phyloP scores from a whole-genome alignment of 768 basidiomycete species.

The Royoungia palumana region DNA sequence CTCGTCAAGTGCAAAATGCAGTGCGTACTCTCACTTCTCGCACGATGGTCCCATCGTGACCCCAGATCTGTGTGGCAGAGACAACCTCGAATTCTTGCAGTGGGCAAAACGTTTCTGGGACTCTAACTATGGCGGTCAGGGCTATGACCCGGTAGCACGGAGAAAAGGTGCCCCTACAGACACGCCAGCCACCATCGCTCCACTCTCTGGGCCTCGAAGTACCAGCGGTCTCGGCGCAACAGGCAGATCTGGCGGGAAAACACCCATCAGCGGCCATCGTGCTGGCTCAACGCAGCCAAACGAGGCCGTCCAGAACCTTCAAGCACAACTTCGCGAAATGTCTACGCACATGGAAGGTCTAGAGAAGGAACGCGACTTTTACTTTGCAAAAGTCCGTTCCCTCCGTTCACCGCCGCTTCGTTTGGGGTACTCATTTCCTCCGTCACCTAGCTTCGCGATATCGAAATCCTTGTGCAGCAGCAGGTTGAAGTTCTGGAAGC shows the following conservation, averaged over 20 bases:
- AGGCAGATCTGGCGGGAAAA: conserved; percentile 61
- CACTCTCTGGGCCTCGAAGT: conserved; percentile 46
- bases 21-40: conserved; percentile 44
- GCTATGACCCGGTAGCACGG: conserved; percentile 81
- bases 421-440: conserved; percentile 1
- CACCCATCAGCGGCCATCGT: conserved; percentile 68
- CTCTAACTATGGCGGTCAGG: conserved; percentile 79
- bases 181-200: conserved; percentile 74
- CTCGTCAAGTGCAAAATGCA: conserved; percentile 99
- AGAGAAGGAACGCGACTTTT: conserved; percentile 98
- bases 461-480: conserved; percentile 89
- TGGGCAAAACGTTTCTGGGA: conserved; percentile 99
- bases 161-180: conserved; percentile 76
- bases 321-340: conserved; percentile 79
- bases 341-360: conserved; percentile 79
- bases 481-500: conserved; percentile 62
- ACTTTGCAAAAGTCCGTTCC: conserved; percentile 85
- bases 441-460: conserved; percentile 77
- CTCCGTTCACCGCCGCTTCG: conserved; percentile 4
- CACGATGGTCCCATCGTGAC: conserved; percentile 16
- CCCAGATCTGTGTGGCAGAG: conserved; percentile 43
- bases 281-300: conserved; percentile 63
- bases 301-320: conserved; percentile 65
- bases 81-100: conserved; percentile 97
- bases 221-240: conserved; percentile 36